Evolutionary conservation across 139 green algal genomes (phyloP), one percentile per base, ranked within the genome.

Genomic region (Eudorina sp.): DNA sequence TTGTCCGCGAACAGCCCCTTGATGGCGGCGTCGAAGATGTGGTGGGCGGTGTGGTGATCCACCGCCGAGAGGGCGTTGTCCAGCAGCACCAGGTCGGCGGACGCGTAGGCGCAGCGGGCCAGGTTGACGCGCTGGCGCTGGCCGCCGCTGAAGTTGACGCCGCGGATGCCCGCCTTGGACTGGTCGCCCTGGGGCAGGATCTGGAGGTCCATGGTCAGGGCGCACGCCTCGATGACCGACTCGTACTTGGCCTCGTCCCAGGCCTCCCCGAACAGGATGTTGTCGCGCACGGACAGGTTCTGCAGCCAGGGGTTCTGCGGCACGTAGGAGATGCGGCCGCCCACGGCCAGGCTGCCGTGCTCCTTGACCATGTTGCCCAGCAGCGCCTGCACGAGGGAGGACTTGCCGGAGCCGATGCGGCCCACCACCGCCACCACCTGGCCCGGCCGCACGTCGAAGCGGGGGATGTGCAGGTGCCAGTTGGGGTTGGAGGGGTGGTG

Each of bases 251-350:
- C 55, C 83, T 93, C 58, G n/a, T 94, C 84, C 11, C 84, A 89
- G 3, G 51, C 87, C 64, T 84, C 40, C 36, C 93, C 93, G 40
- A 96, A 95, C 43, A 92, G 29, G 43, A 96, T 91, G 90, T 96
- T 96, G 53, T 95, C 89, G 34, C 90, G 89, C 34, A 96, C 64
- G 13, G 88, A 90, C 21, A 92, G 90, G 90, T 96, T 96, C 80
- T 95, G 90, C 62, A 95, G 93, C 94, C 94, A 96, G 38, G 93
- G 78, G 82, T 94, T 93, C 84, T 94, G 91, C 7, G 90, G 86
- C 60, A 90, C 88, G 58, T 91, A 94, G 25, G 75, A 70, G 53
- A 92, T 86, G 45, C 45, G 45, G 69, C 90, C 90, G 55, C 76
- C 88, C 13, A 84, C 72, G 66, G 89, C 46, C 45, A 68, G 79